A percentile compares a stretch with the other conserved stretches of the same genome.
Evolutionary conservation across 2,329 filamentous ascomycete genomes (phyloP).

Genomic region (Fusarium paranaense): DNA sequence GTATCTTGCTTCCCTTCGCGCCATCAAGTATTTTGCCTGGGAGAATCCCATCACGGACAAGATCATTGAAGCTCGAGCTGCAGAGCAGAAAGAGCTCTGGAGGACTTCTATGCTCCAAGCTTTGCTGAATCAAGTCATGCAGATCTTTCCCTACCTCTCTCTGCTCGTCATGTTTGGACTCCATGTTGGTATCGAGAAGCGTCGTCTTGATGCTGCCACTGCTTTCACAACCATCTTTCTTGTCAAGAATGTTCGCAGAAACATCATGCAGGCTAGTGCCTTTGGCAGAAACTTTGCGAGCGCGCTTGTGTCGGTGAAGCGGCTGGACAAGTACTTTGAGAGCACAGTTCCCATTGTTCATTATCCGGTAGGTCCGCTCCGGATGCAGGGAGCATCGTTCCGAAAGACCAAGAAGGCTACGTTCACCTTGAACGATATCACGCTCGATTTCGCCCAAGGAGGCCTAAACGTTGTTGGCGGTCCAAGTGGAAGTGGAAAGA

Average conservation of each 20-base stretch:
- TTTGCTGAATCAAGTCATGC: constrained; percentile 60
- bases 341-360: constrained; percentile 60
- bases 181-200: constrained; percentile 60
- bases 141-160: constrained; percentile 63
- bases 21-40: constrained; percentile 72
- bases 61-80: constrained; percentile 60
- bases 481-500: constrained; percentile 68
- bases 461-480: constrained; percentile 67
- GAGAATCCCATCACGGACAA: constrained; percentile 64
- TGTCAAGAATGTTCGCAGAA: constrained; percentile 64
- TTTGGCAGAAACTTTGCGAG: constrained; percentile 52
- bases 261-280: constrained; percentile 62
- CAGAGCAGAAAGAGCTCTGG: constrained; percentile 68
- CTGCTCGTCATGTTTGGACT: constrained; percentile 66
- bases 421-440: constrained; percentile 62
- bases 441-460: constrained; percentile 63
- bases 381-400: constrained; percentile 60
- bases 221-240: constrained; percentile 69
- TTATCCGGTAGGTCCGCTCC: constrained; percentile 63
- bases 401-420: constrained; percentile 61
- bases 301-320: constrained; percentile 58
- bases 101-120: constrained; percentile 61
- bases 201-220: constrained; percentile 64
- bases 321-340: constrained; percentile 66
- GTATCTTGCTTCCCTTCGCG: constrained; percentile 67